Evolutionary conservation across 805 yeast genomes (phyloP), one percentile per base, ranked within the genome.

Genomic region (Yarrowia sp.): DNA sequence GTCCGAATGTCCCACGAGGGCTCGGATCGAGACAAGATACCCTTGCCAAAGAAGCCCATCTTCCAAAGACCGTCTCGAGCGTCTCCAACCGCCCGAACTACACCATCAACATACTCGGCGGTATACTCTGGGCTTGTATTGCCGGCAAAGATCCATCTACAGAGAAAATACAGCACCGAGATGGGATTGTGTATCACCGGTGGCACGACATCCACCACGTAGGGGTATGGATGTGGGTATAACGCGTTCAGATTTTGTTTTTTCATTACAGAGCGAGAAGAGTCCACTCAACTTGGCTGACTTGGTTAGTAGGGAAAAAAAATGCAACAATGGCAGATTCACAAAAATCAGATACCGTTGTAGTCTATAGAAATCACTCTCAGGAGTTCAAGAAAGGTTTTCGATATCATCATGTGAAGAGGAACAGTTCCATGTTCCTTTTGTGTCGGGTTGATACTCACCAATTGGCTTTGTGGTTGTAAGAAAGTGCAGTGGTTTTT

Each of bases 1-100:
- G 90, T 85, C 63, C 98, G 80, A n/a, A 78, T 79, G 49, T 73
- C 75, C 98, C 98, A 95, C 0, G 97, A 84, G 0, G 99, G 97
- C 72, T 95, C 98, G 65, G 96, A 88, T 68, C 99, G 80, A 36
- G 97, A 89, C 49, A 92, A 77, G 2, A 84, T 83, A 1, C 98
- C 99, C 71, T 93, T 95, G 7, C 99, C 99, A 72, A 91, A 95
- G 72, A 92, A 95, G 1, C 99, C 99, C 69, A 82, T 82, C 17
- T 79, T 75, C 98, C 98, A 95, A 2, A 95, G 76, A 41, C 75
- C 75, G 21, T 71, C 86, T 33, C 81, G 85, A 0, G 71, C 68
- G 1, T 74, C 75, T 48, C 70, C 70, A 24, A 58, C 58, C 11
- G 76, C 74, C 16, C 52, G 64, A 4, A 88, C 81, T 12, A 73